A percentile compares a stretch with the other conserved stretches of the same genome.
Conservation (phyloP, 2,329 filamentous ascomycete species). For the Pseudogymnoascus sp. region DNA sequence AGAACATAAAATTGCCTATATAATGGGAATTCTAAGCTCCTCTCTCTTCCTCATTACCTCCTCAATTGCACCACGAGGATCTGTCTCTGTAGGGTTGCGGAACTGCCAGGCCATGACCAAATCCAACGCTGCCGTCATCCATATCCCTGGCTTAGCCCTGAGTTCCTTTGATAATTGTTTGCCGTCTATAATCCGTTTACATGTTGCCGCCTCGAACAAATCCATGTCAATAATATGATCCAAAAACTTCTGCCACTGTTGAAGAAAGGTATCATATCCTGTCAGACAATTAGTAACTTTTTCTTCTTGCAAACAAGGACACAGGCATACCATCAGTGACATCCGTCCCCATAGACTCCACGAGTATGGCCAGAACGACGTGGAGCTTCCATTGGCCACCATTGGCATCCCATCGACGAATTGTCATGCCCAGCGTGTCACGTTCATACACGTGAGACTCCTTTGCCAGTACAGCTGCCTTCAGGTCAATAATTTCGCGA, state of each 20-base stretch:
- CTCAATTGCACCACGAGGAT: constrained; percentile 49
- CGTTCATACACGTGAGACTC: constrained; percentile 41
- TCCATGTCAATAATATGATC: constrained; percentile 46
- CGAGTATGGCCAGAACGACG: constrained; percentile 56
- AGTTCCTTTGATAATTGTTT: constrained; percentile 61
- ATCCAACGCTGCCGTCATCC: constrained; percentile 74
- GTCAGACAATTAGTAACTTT: constrained; percentile 8
- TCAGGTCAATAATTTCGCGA: constrained; percentile 52
- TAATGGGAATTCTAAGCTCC: constrained; percentile 40
- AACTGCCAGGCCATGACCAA: constrained; percentile 84
- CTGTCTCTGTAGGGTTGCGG: constrained; percentile 59
- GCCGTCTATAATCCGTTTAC: constrained; percentile 65
- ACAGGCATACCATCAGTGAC: constrained; percentile 32
- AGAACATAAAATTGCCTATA: background rate
- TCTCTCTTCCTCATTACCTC: constrained; percentile 44
- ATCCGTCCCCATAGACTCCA: constrained; percentile 45
- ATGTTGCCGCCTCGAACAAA: constrained; percentile 46
- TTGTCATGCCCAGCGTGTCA: constrained; percentile 63
- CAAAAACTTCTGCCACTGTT: constrained; percentile 46
- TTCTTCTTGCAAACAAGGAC: constrained; percentile 5
- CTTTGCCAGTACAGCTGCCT: constrained; percentile 42
- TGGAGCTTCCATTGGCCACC: constrained; percentile 62
- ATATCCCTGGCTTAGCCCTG: constrained; percentile 61
- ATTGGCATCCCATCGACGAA: constrained; percentile 59
- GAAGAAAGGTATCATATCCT: constrained; percentile 32